Evolutionary conservation across 2,329 filamentous ascomycete genomes (phyloP), one percentile per base, ranked within the genome.

Genomic region (Emergomyces pasteurianus): DNA sequence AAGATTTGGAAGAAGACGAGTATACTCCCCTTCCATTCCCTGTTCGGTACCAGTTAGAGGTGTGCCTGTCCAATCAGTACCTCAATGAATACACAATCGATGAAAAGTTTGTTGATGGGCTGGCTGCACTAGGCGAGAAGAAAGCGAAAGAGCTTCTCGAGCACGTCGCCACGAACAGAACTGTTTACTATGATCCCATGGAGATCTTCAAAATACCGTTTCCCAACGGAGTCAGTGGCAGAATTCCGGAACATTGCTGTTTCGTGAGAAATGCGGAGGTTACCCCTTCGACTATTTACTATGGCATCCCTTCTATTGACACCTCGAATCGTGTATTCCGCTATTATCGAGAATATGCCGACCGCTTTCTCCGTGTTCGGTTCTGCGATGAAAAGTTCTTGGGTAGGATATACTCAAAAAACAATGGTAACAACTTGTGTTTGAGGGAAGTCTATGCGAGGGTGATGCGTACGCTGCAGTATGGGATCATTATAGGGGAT

Each of bases 1-100:
- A 77, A 28, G 73, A 74, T 34, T 64, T 76, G 43, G 65, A 66
- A 65, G 63, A 72, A 26, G 64, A 71, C 26, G 66, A 64, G 10
- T 72, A 74, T 64, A 67, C 77, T 36, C 65, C 74, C 60, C 77
- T 92, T 3, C 76, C 83, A 0, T 96, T 91, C 63, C 76, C 84
- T 0, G 83, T 96, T 1, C 83, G 90, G 18, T 99, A 97, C 69
- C 91, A 96, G 71, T 81, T 99, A 0, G 92, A 99, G 72, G 92
- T 90, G 0, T 97, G 92, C 70, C 80, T 97, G n/a, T 95, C 92
- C 0, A 83, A 87, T 34, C 85, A 86, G 0, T 79, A 85, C 28
- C 75, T 99, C 14, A 87, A 86, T 59, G 92, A 96, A 71, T 83
- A 90, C 69, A 88, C 82, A 54, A 81, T 97, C 52, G 81, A 78